A percentile compares a stretch with the other conserved stretches of the same genome.
Evolutionary conservation across 257 asterid species (phyloP).

Genomic region (Solanum okadae): DNA sequence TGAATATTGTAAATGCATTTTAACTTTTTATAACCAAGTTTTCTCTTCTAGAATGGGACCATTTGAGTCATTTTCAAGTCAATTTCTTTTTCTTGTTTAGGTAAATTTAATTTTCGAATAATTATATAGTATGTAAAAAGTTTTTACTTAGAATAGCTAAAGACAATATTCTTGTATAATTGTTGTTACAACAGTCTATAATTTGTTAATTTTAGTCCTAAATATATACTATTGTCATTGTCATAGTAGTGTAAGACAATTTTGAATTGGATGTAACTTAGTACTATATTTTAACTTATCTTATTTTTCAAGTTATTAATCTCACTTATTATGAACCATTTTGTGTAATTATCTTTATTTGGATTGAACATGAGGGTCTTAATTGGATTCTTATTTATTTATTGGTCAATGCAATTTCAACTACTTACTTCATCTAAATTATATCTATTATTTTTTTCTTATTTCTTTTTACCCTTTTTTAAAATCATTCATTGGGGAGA

Average conservation of each 20-base stretch:
- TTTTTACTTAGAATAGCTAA: neutral
- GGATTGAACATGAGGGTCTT: neutral
- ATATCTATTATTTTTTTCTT: neutral
- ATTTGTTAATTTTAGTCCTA: neutral
- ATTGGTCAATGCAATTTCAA: neutral
- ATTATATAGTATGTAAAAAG: neutral
- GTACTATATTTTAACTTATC: neutral
- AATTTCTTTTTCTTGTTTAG: neutral
- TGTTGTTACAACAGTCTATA: neutral
- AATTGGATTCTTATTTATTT: neutral
- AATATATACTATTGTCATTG: neutral
- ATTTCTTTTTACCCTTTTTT: neutral
- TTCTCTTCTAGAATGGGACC: neutral
- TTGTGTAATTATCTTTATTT: neutral
- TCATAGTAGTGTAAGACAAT: neutral
- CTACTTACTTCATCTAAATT: too few relatives aligned
- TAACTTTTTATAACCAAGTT: neutral
- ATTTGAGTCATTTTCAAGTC: neutral
- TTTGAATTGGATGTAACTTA: neutral
- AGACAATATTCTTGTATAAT: neutral
- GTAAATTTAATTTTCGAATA: neutral
- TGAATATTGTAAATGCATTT: neutral
- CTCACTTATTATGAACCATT: neutral
- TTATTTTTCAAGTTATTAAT: neutral
- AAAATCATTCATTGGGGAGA: neutral